Conservation (phyloP, 2,329 filamentous ascomycete species). For the Cladosporium phlei region DNA sequence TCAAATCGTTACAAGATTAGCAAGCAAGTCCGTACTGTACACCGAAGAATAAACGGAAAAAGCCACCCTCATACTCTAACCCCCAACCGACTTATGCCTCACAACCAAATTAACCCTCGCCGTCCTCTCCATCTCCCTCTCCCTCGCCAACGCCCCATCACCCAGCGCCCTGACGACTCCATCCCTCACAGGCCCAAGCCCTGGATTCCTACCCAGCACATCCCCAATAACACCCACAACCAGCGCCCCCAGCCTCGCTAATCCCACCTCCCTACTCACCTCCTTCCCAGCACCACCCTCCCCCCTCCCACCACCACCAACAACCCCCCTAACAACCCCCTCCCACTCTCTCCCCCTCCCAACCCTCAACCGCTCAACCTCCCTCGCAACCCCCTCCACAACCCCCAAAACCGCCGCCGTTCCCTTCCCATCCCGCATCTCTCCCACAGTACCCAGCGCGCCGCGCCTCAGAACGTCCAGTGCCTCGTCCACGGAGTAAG, state of each 20-base stretch:
- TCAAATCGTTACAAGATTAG: too few species aligned
- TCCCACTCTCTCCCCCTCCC: conserved; percentile 21
- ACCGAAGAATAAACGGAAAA: too few species aligned
- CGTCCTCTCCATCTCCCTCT: conserved; percentile 22
- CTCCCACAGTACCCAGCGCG: conserved; percentile 28
- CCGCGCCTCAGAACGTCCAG: conserved; percentile 28
- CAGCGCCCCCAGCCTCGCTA: conserved; percentile 20
- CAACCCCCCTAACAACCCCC: too few species aligned
- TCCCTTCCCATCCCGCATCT: conserved; percentile 21
- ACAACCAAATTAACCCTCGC: conserved; percentile 26
- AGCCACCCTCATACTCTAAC: not conserved
- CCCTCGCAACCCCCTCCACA: conserved; percentile 22
- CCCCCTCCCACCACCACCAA: too few species aligned
- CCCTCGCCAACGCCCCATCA: conserved; percentile 18
- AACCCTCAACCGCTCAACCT: conserved; percentile 20
- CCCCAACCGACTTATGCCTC: conserved; percentile 16
- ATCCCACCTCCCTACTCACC: too few species aligned
- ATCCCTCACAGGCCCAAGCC: conserved; percentile 20
- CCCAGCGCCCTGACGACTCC: conserved; percentile 18
- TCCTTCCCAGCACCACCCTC: too few species aligned
- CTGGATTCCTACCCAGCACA: conserved; percentile 26
- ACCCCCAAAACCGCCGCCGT: conserved; percentile 26
- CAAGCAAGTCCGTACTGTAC: too few species aligned
- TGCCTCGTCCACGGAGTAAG: conserved; percentile 27
- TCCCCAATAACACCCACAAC: too few species aligned